Percentiles rank a stretch among this genome's conserved stretches.
Evolutionary conservation across 1,284 basidiomycete species (phyloP).

Genomic region (Ceratobasidium sp.): DNA sequence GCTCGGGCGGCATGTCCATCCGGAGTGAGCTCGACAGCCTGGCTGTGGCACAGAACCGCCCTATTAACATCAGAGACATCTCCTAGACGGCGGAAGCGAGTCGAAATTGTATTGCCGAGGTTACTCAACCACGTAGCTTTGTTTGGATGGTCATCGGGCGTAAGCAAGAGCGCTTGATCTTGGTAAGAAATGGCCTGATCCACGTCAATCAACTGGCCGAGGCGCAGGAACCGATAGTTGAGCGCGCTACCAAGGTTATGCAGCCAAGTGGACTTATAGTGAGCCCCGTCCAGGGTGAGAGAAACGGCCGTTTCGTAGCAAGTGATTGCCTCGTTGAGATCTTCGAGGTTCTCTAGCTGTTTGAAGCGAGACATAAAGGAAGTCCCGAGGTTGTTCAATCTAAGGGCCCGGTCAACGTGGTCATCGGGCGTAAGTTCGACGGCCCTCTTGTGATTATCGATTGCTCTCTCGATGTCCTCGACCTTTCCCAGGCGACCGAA

Average conservation of each 20-base stretch:
- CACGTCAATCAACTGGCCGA: background rate
- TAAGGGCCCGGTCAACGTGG: background rate
- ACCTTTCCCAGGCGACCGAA: background rate
- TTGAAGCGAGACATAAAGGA: background rate
- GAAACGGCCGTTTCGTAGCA: background rate
- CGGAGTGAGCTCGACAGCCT: too few relatives aligned
- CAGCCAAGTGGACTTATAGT: background rate
- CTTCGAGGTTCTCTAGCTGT: background rate
- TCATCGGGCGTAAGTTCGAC: slow-evolving; percentile 15
- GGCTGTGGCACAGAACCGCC: too few relatives aligned
- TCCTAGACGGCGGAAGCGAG: too few relatives aligned
- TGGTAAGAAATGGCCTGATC: background rate
- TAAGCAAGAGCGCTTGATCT: background rate
- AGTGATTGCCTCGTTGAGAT: background rate
- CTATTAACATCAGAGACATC: too few relatives aligned
- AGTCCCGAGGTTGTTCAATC: background rate
- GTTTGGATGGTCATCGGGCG: background rate
- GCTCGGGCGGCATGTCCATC: too few relatives aligned
- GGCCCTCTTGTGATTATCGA: background rate
- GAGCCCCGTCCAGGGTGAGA: background rate
- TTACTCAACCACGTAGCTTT: background rate
- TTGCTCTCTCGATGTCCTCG: background rate
- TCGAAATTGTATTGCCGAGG: background rate
- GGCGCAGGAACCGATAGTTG: background rate
- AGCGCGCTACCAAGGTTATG: background rate